Conservation (phyloP, 305 asterid species). For the Rubia occidens region DNA sequence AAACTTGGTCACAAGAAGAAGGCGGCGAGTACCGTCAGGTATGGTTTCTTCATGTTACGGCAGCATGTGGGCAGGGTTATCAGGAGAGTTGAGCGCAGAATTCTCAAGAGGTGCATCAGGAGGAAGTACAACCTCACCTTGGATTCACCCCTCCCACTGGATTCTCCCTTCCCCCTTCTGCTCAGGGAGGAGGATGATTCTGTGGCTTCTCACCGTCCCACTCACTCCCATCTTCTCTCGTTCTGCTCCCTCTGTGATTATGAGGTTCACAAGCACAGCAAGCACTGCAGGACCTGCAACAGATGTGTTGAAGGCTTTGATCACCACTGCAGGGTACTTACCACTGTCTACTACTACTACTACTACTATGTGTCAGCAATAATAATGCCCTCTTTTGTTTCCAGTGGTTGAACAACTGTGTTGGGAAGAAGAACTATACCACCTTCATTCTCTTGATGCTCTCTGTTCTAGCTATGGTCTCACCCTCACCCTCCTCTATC, state of each 20-base stretch:
- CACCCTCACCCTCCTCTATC: conserved; percentile 1
- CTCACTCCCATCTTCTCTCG: conserved; percentile 54
- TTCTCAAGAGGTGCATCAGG: conserved; percentile 64
- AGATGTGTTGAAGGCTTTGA: conserved; percentile 96
- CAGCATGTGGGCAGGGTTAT: conserved; percentile 53
- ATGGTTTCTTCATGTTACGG: conserved; percentile 33
- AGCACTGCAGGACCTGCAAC: conserved; percentile 93
- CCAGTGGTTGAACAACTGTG: conserved; percentile 98
- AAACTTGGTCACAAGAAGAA: conserved; percentile 40
- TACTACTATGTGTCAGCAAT: too few relatives aligned
- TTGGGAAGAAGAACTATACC: conserved; percentile 91
- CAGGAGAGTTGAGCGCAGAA: conserved; percentile 60
- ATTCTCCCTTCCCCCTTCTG: conserved; percentile 62
- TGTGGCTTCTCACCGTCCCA: conserved; percentile 30
- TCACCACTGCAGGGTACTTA: conserved; percentile 89
- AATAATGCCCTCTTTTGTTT: conserved; percentile 5
- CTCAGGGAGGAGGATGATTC: conserved; percentile 30
- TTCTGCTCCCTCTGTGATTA: conserved; percentile 83
- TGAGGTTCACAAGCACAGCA: conserved; percentile 89
- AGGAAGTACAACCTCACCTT: conserved; percentile 56
- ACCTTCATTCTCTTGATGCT: conserved; percentile 82
- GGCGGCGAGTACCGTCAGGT: conserved; percentile 18
- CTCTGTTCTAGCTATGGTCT: conserved; percentile 71
- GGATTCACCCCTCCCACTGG: conserved; percentile 43
- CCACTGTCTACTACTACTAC: too few relatives aligned